phyloP scores from a whole-genome alignment of 257 asterid species.

The Leonotis leonurus region DNA sequence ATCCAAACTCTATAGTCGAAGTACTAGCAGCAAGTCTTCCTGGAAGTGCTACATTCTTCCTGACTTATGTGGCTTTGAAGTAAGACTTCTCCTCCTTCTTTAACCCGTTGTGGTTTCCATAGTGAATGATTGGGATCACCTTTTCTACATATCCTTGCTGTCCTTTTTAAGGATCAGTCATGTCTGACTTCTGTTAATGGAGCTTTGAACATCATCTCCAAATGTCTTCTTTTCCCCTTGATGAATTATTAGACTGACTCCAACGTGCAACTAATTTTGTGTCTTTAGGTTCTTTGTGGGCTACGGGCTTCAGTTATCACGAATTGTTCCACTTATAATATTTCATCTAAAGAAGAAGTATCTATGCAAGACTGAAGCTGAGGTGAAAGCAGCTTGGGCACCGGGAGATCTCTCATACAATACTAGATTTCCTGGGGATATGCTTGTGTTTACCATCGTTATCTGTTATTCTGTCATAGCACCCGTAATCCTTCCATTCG shows the following conservation, averaged over 20 bases:
- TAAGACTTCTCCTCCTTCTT: constrained; percentile 31
- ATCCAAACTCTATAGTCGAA: constrained; percentile 32
- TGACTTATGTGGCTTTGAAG: constrained; percentile 90
- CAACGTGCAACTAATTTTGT: neutral
- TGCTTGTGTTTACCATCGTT: constrained; percentile 60
- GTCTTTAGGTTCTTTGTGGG: constrained; percentile 84
- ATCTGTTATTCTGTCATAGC: constrained; percentile 84
- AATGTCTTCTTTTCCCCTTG: neutral
- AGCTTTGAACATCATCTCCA: neutral
- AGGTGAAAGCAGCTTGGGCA: constrained; percentile 79
- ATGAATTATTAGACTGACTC: neutral
- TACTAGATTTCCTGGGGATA: constrained; percentile 69
- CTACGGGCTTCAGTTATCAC: constrained; percentile 86
- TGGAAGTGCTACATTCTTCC: constrained; percentile 88
- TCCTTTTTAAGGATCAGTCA: neutral
- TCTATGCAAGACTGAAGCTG: constrained; percentile 78
- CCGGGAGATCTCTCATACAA: constrained; percentile 81
- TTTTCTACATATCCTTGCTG: neutral
- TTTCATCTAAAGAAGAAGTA: constrained; percentile 72
- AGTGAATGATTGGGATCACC: neutral
- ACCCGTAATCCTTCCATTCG: constrained; percentile 77
- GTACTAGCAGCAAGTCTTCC: constrained; percentile 82
- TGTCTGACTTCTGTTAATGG: too few species aligned
- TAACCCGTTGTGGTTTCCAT: neutral
- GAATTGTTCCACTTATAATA: constrained; percentile 67